These are phyloP conservation scores for Lasiodiplodia hormozganensis DNA, from an alignment of 2,329 filamentous ascomycete species.

Conservation along the genomic window DNA sequence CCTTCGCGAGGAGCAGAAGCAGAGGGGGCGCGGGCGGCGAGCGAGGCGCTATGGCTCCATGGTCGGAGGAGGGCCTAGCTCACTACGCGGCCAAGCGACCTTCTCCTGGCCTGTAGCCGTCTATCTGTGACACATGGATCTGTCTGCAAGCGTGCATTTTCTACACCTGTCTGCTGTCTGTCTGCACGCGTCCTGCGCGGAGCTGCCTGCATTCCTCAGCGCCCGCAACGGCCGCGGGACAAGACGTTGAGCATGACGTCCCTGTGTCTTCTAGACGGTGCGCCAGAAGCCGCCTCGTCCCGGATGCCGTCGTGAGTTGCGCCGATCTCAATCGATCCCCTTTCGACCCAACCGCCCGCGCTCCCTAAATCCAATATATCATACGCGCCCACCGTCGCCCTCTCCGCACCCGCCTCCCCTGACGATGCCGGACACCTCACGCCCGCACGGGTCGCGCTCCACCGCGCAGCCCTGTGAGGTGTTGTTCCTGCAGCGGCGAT, in stretches of 20 bases:
- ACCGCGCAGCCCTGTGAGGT: slow-evolving; percentile 12
- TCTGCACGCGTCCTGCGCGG: not conserved
- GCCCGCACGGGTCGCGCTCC: slow-evolving; percentile 12
- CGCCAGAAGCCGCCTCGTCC: slow-evolving; percentile 27
- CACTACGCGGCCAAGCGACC: slow-evolving; percentile 21
- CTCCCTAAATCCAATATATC: slow-evolving; percentile 24
- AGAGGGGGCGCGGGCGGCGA: slow-evolving; percentile 23
- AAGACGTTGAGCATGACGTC: slow-evolving; percentile 18
- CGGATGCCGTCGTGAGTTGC: slow-evolving; percentile 14
- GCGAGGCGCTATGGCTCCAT: slow-evolving; percentile 16
- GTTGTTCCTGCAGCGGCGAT: slow-evolving; percentile 24
- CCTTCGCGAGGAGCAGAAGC: slow-evolving; percentile 27
- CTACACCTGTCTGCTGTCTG: not conserved
- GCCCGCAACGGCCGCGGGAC: slow-evolving; percentile 1
- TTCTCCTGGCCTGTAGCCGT: slow-evolving; percentile 22
- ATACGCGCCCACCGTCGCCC: slow-evolving; percentile 16
- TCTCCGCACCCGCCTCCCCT: slow-evolving; percentile 17
- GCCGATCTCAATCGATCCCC: slow-evolving; percentile 26
- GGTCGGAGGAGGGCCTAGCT: slow-evolving; percentile 17
- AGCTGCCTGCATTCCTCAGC: not conserved
- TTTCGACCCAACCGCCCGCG: slow-evolving; percentile 12
- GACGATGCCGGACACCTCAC: slow-evolving; percentile 17
- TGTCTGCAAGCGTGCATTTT: slow-evolving; percentile 17
- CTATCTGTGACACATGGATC: slow-evolving; percentile 11
- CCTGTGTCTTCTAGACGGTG: slow-evolving; percentile 19